Base-by-base conservation (phyloP, 805 yeast genomes). In the Maudiozyma barnettii region DNA sequence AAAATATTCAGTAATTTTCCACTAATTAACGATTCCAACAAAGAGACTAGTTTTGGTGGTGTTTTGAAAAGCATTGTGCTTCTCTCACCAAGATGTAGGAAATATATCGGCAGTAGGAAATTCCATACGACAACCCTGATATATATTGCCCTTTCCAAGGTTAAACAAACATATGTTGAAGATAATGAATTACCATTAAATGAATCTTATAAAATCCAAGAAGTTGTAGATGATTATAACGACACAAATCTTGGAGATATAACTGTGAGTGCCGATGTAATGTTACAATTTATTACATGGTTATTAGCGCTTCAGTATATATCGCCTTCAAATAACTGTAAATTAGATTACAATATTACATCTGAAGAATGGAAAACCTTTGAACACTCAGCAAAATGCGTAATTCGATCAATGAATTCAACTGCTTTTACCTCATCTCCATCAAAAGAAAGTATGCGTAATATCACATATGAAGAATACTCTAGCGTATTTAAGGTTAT, bases 1-100 rank as follows among this genome's bases (percentile, higher is more conserved):
- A 60, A 63, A 29, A 68, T 70, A 5, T 46, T 82, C 26, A 71
- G 78, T 0, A 65, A 66, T 23, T 76, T 74, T 54, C 86, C 86
- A 0, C 69, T 78, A 45, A 48, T 78, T 7, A 60, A 64, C 20
- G 68, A 67, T 16, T 52, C 59, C 29, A 58, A 55, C 5, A 59
- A 58, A 10, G 53, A 64, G 3, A 57, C 77, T 7, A 62, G 68
- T 1, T 65, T 65, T 3, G 63, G 67, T 3, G 74, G 72, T 3
- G 47, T 78, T 39, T 49, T 73, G 13, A 74, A 78, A 51, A 69
- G 73, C 0, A 47, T 77, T 4, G 58, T 76, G 12, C 47, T 81
- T 5, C 71, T 72, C 51, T 60, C 64, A 13, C 76, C 76, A 2
- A 64, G 77, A 39, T 71, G 68, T 45, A 54, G 56, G 47, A 60